Evolutionary conservation across 345 rosid genomes (phyloP).

Genomic region (Pelargonium nanum): DNA sequence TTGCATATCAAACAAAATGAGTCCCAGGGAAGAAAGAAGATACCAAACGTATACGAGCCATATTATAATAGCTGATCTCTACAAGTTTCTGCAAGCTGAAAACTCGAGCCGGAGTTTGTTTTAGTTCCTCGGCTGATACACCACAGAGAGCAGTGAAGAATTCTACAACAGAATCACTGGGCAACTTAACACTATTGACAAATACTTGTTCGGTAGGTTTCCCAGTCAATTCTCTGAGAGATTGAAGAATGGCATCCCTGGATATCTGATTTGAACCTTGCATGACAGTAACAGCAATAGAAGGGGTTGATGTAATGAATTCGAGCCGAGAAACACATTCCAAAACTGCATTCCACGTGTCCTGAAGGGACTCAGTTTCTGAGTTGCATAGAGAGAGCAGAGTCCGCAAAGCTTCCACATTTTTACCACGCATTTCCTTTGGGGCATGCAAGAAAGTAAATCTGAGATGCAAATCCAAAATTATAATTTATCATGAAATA

Average conservation of each 20-base stretch:
- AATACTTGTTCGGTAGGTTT: slow-evolving; percentile 93
- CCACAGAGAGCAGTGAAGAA: slow-evolving; percentile 95
- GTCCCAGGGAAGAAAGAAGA: slow-evolving; percentile 7
- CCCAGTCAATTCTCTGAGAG: slow-evolving; percentile 83
- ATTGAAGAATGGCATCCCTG: slow-evolving; percentile 87
- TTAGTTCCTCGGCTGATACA: slow-evolving; percentile 93
- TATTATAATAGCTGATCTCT: slow-evolving; percentile 98
- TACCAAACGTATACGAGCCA: slow-evolving; percentile 98
- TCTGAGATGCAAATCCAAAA: slow-evolving; percentile 25
- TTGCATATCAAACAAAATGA: neutral
- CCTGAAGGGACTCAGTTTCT: slow-evolving; percentile 73
- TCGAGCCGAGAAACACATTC: slow-evolving; percentile 99
- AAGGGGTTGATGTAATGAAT: slow-evolving; percentile 81
- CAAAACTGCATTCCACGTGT: slow-evolving; percentile 98
- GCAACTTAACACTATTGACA: slow-evolving; percentile 80
- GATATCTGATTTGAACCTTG: slow-evolving; percentile 97
- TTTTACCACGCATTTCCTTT: slow-evolving; percentile 91
- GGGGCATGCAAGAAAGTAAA: slow-evolving; percentile 98
- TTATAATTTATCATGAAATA: too few relatives aligned
- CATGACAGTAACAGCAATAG: slow-evolving; percentile 91
- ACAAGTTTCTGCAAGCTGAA: slow-evolving; percentile 98
- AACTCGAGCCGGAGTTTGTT: slow-evolving; percentile 96
- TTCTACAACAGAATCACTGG: slow-evolving; percentile 88
- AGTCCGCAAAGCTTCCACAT: slow-evolving; percentile 92
- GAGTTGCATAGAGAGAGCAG: slow-evolving; percentile 63